Percentiles rank a stretch among this genome's conserved stretches.
Evolutionary conservation across 345 rosid genomes (phyloP).

Genomic region (Firmiana major): DNA sequence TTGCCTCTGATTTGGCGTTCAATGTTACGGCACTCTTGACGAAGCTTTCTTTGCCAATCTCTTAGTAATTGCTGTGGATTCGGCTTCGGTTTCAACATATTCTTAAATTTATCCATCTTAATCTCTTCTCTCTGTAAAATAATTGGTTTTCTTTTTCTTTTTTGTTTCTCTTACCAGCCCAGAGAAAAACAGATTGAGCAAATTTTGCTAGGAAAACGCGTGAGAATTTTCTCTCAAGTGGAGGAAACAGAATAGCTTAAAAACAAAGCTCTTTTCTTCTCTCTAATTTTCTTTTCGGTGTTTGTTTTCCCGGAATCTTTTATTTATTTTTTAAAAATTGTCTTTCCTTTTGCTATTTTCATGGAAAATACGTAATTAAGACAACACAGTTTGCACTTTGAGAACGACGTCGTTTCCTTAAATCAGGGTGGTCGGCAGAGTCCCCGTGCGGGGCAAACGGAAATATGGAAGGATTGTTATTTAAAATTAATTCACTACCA

Average conservation of each 20-base stretch:
- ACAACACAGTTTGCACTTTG: no score
- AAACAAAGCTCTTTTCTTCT: slow-evolving; percentile 9
- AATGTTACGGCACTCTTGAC: slow-evolving; percentile 39
- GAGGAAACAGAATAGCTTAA: slow-evolving; percentile 12
- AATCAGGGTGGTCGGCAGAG: no score
- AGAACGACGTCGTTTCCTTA: neutral
- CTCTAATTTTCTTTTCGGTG: neutral
- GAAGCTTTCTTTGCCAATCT: slow-evolving; percentile 48
- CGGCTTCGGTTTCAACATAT: slow-evolving; percentile 34
- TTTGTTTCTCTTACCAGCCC: neutral
- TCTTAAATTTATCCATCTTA: slow-evolving; percentile 34
- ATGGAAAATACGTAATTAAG: neutral
- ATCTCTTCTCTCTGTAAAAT: neutral
- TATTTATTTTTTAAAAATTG: neutral
- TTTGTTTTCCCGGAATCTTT: neutral
- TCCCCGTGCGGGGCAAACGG: no score
- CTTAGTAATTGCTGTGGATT: slow-evolving; percentile 40
- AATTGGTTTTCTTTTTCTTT: neutral
- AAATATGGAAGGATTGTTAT: no score
- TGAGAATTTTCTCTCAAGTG: neutral
- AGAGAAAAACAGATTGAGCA: neutral
- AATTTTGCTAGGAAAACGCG: neutral
- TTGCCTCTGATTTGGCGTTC: slow-evolving; percentile 44
- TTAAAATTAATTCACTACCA: no score
- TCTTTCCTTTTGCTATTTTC: neutral